Percentiles rank a stretch among this genome's conserved stretches.
Evolutionary conservation across 2,329 filamentous ascomycete species (phyloP).

Genomic region (Exutisphaerella laricina): DNA sequence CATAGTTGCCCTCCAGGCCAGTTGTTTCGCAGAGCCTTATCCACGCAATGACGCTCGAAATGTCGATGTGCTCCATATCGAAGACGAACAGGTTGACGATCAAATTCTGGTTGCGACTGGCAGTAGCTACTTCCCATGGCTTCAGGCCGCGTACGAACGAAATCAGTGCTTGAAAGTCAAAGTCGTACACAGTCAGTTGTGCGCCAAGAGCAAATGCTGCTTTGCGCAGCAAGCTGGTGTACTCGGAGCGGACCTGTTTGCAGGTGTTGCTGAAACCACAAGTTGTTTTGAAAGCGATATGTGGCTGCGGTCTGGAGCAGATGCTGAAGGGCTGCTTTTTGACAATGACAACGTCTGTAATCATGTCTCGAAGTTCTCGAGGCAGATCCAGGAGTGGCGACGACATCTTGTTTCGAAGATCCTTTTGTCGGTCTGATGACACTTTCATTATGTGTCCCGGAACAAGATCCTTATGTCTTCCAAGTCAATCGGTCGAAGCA

Average conservation of each 20-base stretch:
- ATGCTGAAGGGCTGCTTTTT: constrained; percentile 17
- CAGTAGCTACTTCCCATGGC: constrained; percentile 11
- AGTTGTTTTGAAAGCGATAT: not conserved
- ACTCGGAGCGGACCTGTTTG: constrained; percentile 17
- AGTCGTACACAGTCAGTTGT: constrained; percentile 15
- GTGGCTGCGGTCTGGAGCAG: constrained; percentile 3
- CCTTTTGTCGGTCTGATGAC: not conserved
- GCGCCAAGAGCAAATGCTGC: constrained; percentile 17
- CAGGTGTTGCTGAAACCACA: constrained; percentile 12
- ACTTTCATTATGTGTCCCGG: too few relatives aligned
- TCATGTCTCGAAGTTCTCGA: constrained; percentile 19
- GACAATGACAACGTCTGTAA: constrained; percentile 17
- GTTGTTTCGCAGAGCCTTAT: constrained; percentile 5
- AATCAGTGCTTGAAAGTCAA: constrained; percentile 16
- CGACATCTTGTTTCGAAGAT: constrained; percentile 8
- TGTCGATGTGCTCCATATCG: not conserved
- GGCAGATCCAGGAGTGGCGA: constrained; percentile 19
- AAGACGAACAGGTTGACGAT: constrained; percentile 14
- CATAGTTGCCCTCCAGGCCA: constrained; percentile 13
- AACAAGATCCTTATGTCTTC: not conserved
- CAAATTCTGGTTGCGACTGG: constrained; percentile 16
- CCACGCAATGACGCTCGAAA: constrained; percentile 13
- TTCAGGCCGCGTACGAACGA: constrained; percentile 13
- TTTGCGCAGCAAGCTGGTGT: constrained; percentile 13
- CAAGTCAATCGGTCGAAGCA: not conserved